Evolutionary conservation across 2,329 filamentous ascomycete species (phyloP), one percentile per base, ranked within the genome.

Genomic region (Nemania diffusa): DNA sequence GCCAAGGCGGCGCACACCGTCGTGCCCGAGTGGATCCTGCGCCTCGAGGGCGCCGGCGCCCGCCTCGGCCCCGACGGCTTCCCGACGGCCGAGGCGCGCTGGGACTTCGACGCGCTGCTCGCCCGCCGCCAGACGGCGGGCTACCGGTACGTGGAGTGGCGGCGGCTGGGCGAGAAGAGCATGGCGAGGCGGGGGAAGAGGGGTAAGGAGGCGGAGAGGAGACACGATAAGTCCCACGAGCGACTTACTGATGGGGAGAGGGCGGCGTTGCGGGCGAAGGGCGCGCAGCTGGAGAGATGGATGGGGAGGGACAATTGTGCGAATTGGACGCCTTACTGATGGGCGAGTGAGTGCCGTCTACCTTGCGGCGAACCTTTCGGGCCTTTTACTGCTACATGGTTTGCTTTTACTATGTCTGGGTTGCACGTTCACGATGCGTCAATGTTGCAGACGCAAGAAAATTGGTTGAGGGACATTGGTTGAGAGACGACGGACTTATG

Each of bases 261-360:
- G n/a, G 52, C n/a, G 7, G 27, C 37, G 17, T 20, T 57, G 26
- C 9, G 17, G 20, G 22, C 34, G 32, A 37, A 27, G 27, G 63
- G 60, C 55, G 20, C 50, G 64, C 40, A 60, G 26, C 34, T 64
- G 27, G 69, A 58, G 66, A 64, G 51, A 57, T 65, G 58, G 53
- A 50, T 57, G 53, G 37, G 42, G 17, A 22, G 29, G 15, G 44
- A 61, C n/a, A 62, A 61, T 6, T 62, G 46, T 17, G 44, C 42
- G 44, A 60, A 65, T 44, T 65, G 58, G 69, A 60, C 40, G 1
- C 55, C 62, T 26, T 64, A 53, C 48, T 64, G n/a, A 57, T 5
- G 5, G 40, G 27, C 2, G 32, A 58, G 22, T 40, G 9, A 20
- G 15, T 20, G 24, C n/a, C 0, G 11, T 13, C 34, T 40, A 40